A percentile compares a stretch with the other conserved stretches of the same genome.
phyloP scores from a whole-genome alignment of 805 yeast species.

The Schwanniomyces polymorphus region DNA sequence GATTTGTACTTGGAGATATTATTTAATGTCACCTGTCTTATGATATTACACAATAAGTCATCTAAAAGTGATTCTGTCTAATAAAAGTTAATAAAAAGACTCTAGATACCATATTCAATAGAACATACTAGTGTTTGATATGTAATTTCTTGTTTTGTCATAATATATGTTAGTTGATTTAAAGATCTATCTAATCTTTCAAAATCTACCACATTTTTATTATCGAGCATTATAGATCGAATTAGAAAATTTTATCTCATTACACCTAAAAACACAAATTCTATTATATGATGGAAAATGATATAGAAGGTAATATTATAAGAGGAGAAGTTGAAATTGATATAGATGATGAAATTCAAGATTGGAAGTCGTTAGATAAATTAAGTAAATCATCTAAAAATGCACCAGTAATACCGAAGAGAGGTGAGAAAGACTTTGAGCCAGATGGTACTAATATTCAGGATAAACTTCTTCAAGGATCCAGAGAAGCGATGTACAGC shows the following conservation, averaged over 20 bases:
- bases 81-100: conserved; percentile 10
- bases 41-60: conserved; percentile 32
- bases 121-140: conserved; percentile 19
- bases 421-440: conserved; percentile 85
- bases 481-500: conserved; percentile 70
- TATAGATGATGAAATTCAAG: conserved; percentile 31
- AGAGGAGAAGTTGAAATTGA: conserved; percentile 7
- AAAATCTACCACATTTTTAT: background rate
- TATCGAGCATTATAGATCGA: background rate
- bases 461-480: conserved; percentile 42
- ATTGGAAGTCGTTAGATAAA: conserved; percentile 26
- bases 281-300: background rate
- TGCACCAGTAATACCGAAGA: conserved; percentile 47
- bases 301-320: background rate
- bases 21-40: conserved; percentile 29
- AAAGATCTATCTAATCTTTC: background rate
- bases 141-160: conserved; percentile 19
- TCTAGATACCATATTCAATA: background rate
- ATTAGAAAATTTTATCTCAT: background rate
- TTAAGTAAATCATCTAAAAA: background rate
- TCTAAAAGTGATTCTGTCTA: conserved; percentile 39
- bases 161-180: background rate
- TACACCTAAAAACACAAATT: background rate
- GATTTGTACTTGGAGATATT: conserved; percentile 23
- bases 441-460: conserved; percentile 74